Base-by-base conservation (phyloP, 2,329 filamentous ascomycete species). In the Fusarium verticillioides region DNA sequence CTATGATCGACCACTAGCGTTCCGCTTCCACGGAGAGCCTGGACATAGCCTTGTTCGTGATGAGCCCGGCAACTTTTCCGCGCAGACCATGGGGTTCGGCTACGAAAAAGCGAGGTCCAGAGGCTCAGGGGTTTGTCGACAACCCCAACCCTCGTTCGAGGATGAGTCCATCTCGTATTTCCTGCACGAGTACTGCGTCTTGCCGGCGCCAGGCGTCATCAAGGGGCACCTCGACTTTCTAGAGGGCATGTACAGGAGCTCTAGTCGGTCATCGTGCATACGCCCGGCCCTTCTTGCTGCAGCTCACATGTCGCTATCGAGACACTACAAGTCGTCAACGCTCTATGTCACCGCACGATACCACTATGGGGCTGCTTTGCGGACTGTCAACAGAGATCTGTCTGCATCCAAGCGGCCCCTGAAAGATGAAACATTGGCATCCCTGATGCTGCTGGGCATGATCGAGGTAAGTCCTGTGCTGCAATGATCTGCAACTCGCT, bases 91-190 rank as follows among this genome's bases (percentile, higher is more conserved):
- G 42, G 63, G 69, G n/a, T 34, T 21, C 10, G 12, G 13, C 26
- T 42, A 19, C 13, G 44, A 21, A 18, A 57, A 44, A 4, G 37
- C 60, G 9, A 54, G 42, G 46, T 32, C 43, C 8, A 54, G 11
- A 54, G 44, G 49, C 15, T 42, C 60, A 19, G 56, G 44, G 52
- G 60, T 58, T 32, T 36, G 36, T 37, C 69, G 37, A n/a, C 69
- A 73, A 49, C 69, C 70, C 36, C 65, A 73, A 49, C 70, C 70
- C 23, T 73, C 70, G 16, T 73, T 73, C 34, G 70, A 73, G 30
- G 69, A 73, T 19, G 69, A 73, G 28, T 59, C 70, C 15, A 30
- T 73, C 16, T 28, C 52, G 13, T 73, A 46, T 58, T 73, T 73
- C 34, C 32, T 73, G 9, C 52, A 66, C 9, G 70, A 73, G 32